Conservation (phyloP, 768 basidiomycete genomes). For the Sporobolomyces roseus region DNA sequence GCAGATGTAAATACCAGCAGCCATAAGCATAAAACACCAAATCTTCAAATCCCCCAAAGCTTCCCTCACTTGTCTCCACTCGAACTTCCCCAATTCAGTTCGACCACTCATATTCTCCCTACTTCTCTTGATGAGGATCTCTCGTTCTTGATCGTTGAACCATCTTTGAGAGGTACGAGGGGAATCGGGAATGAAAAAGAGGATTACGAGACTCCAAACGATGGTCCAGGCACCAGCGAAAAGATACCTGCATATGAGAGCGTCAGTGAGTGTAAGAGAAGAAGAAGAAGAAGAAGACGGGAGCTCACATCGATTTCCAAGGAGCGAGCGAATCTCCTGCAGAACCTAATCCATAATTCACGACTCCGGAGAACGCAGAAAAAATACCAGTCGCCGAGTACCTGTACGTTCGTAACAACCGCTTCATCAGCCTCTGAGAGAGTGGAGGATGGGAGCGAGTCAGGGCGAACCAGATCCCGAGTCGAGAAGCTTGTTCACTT, state of each 20-base stretch:
- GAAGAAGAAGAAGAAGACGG: no score
- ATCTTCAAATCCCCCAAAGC: slow-evolving; percentile 48
- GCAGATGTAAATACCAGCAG: slow-evolving; percentile 35
- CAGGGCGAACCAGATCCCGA: slow-evolving; percentile 47
- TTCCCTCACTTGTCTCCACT: slow-evolving; percentile 46
- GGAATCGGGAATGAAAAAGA: slow-evolving; percentile 47
- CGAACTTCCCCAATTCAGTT: slow-evolving; percentile 33
- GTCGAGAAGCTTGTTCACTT: slow-evolving; percentile 45
- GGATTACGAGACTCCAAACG: slow-evolving; percentile 47
- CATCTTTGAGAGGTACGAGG: slow-evolving; percentile 46
- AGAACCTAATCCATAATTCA: slow-evolving; percentile 50
- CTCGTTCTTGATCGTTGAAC: slow-evolving; percentile 47
- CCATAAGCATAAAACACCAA: slow-evolving; percentile 49
- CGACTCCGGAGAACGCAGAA: slow-evolving; percentile 48
- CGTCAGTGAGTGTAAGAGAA: neutral
- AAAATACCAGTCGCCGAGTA: slow-evolving; percentile 50
- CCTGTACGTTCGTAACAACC: neutral
- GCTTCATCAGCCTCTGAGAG: no score
- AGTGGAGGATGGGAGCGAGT: neutral
- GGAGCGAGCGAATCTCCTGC: slow-evolving; percentile 39
- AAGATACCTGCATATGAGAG: slow-evolving; percentile 32
- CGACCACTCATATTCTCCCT: slow-evolving; percentile 36
- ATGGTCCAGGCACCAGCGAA: slow-evolving; percentile 49
- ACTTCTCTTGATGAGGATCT: slow-evolving; percentile 43
- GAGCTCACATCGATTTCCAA: slow-evolving; percentile 48